Evolutionary conservation across 257 asterid species (phyloP).

Genomic region (Scutellaria barbata): DNA sequence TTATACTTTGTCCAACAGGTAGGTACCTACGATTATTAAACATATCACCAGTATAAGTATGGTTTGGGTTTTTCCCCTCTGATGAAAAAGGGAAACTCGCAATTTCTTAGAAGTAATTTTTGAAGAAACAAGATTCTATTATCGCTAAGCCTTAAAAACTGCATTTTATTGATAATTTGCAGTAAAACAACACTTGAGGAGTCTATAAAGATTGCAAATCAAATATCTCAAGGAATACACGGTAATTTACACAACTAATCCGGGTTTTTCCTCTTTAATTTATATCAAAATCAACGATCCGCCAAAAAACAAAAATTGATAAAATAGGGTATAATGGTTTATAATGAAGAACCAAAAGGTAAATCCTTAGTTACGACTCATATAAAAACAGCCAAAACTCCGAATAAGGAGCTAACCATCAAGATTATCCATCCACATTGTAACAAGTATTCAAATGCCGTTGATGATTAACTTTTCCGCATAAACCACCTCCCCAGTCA

Average conservation of each 20-base stretch:
- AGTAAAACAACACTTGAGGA: neutral
- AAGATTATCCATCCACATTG: conserved; percentile 17
- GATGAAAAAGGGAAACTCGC: too few species aligned
- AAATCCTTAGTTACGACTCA: conserved; percentile 33
- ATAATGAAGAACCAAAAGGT: conserved; percentile 20
- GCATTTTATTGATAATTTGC: neutral
- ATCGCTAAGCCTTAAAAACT: neutral
- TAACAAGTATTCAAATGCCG: conserved; percentile 19
- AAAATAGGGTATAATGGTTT: neutral
- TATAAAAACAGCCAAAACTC: conserved; percentile 28
- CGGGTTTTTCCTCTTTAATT: neutral
- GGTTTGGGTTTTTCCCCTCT: too few species aligned
- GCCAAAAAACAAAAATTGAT: conserved; percentile 26
- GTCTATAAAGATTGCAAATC: neutral
- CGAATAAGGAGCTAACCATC: conserved; percentile 27
- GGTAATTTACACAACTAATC: conserved; percentile 19
- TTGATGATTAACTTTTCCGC: neutral
- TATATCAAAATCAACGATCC: conserved; percentile 23
- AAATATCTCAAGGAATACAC: neutral
- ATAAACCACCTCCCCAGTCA: conserved; percentile 16
- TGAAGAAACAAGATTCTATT: neutral
- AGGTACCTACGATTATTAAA: too few species aligned
- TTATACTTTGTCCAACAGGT: too few species aligned
- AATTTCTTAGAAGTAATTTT: too few species aligned
- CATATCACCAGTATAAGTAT: too few species aligned